phyloP scores from a whole-genome alignment of 495 filamentous ascomycete species.

The Xylaria longipes region DNA sequence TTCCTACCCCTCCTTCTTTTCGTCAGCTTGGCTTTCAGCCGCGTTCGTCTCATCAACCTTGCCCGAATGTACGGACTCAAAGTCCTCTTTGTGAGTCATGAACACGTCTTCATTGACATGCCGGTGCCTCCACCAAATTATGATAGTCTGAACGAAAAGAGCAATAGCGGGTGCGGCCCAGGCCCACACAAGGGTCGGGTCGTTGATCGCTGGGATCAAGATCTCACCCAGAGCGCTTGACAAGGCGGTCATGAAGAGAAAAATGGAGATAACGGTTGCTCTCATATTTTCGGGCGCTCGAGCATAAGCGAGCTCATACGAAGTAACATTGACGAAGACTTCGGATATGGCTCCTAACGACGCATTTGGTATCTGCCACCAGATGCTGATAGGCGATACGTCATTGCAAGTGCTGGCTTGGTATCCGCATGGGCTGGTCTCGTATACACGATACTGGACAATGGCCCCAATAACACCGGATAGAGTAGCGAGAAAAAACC shows the following conservation, averaged over 20 bases:
- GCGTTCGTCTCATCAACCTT: background rate
- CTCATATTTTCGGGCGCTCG: slow-evolving; percentile 67
- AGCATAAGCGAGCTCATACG: slow-evolving; percentile 69
- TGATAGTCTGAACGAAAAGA: slow-evolving; percentile 52
- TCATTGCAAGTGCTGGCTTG: slow-evolving; percentile 50
- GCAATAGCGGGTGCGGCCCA: slow-evolving; percentile 60
- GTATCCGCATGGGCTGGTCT: slow-evolving; percentile 58
- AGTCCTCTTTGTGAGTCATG: slow-evolving; percentile 41
- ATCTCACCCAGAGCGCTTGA: slow-evolving; percentile 62
- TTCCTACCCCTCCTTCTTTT: slow-evolving; percentile 8
- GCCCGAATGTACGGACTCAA: slow-evolving; percentile 12
- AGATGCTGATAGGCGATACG: slow-evolving; percentile 58
- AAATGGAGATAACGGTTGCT: slow-evolving; percentile 59
- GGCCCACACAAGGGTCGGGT: slow-evolving; percentile 60
- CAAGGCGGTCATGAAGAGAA: slow-evolving; percentile 44
- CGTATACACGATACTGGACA: slow-evolving; percentile 71
- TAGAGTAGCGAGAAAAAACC: slow-evolving; percentile 65
- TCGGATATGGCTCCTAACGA: slow-evolving; percentile 61
- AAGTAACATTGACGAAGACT: slow-evolving; percentile 66
- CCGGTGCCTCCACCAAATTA: slow-evolving; percentile 57
- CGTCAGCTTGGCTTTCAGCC: background rate
- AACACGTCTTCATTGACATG: slow-evolving; percentile 54
- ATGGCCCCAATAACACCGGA: slow-evolving; percentile 58
- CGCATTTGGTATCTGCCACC: slow-evolving; percentile 55
- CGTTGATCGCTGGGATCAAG: slow-evolving; percentile 58